Conservation (phyloP, 2,329 filamentous ascomycete species). For the Calonectria fujianensis region DNA sequence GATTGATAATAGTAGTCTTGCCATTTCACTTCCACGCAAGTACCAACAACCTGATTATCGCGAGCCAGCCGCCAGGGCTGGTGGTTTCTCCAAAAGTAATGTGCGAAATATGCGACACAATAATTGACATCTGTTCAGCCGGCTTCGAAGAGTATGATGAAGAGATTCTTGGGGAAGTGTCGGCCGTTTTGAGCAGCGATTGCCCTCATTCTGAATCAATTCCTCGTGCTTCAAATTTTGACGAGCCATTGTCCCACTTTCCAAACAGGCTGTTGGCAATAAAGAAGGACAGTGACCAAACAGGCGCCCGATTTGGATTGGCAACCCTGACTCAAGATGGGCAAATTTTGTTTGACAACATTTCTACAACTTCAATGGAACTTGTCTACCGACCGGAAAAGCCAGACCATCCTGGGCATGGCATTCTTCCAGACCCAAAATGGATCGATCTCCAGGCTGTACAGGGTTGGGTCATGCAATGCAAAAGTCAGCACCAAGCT, state of each 20-base stretch:
- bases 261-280: conserved; percentile 28
- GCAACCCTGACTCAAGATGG: conserved; percentile 27
- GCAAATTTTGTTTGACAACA: conserved; percentile 35
- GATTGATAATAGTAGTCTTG: not conserved
- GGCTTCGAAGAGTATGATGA: conserved; percentile 38
- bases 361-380: conserved; percentile 37
- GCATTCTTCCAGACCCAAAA: conserved; percentile 27
- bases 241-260: conserved; percentile 31
- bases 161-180: conserved; percentile 37
- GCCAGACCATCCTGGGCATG: conserved; percentile 21
- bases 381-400: conserved; percentile 22
- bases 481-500: conserved; percentile 20
- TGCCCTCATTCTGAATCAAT: conserved; percentile 40
- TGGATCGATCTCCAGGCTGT: conserved; percentile 38
- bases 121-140: conserved; percentile 37
- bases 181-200: conserved; percentile 14
- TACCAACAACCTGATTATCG: not conserved
- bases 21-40: not conserved
- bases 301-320: conserved; percentile 30
- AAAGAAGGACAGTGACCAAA: conserved; percentile 37
- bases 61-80: not conserved
- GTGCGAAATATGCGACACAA: conserved; percentile 35
- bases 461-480: conserved; percentile 26
- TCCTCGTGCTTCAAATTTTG: conserved; percentile 32
- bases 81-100: conserved; percentile 57